Evolutionary conservation across 2,329 filamentous ascomycete genomes (phyloP), one percentile per base, ranked within the genome.

Genomic region (Claviceps fusiformis): DNA sequence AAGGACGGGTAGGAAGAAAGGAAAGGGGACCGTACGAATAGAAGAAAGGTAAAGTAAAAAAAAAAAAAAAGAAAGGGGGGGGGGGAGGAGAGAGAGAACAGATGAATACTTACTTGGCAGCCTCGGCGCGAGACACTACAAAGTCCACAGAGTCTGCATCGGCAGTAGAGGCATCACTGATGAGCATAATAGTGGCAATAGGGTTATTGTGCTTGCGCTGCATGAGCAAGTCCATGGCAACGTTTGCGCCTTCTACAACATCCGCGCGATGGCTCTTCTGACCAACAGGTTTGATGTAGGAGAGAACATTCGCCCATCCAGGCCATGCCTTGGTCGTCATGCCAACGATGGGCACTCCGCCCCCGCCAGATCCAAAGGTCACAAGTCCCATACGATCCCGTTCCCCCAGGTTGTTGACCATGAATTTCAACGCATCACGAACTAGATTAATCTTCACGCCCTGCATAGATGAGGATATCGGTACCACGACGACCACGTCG

Each of bases 181-280:
- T 97, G 60, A 98, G 78, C 70, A 98, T 81, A 62, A 98, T 97
- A 11, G 89, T 92, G 1, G 93, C 92, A 54, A 98, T 86, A 0
- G 93, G 90, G 66, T 97, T 98, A 70, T 87, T 92, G 62, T 91
- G 89, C 72, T 95, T 95, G 63, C 93, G 85, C 71, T 96, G 91
- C 93, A 98, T 98, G 56, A 98, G 78, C 55, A 98, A 73, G 68
- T 98, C 93, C 93, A 98, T 97, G 50, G 93, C 93, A 52, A 96
- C 89, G 63, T 97, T 98, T 39, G 92, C 93, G 33, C 93, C 93
- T 67, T 98, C 93, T 3, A 98, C 92, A 15, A 97, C 91, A 71
- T 98, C 93, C 1, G 92, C 92, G 13, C 93, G 86, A 64, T 95
- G 83, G 67, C 89, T 97, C 79, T 97, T 98, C 70, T 96, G 92